phyloP scores from a whole-genome alignment of 2,329 filamentous ascomycete genomes.

The Cladosporium phlei region DNA sequence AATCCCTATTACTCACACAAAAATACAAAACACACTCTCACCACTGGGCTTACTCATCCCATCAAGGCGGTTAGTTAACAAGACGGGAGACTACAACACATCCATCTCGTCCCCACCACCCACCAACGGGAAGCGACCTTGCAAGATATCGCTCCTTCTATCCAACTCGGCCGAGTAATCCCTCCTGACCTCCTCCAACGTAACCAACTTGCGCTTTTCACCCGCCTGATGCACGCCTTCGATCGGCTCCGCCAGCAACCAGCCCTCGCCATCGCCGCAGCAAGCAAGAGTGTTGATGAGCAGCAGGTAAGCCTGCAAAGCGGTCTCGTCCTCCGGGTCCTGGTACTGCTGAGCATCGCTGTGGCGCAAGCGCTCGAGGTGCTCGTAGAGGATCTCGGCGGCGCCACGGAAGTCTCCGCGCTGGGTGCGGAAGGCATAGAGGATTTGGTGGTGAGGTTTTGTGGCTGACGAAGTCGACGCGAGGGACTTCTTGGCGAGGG shows the following conservation, averaged over 20 bases:
- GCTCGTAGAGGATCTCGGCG: constrained; percentile 53
- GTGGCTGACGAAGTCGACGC: constrained; percentile 43
- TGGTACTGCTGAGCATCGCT: constrained; percentile 18
- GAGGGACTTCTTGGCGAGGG: constrained; percentile 64
- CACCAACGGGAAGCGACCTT: constrained; percentile 79
- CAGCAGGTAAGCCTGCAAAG: constrained; percentile 74
- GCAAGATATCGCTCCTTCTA: constrained; percentile 78
- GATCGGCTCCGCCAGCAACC: constrained; percentile 59
- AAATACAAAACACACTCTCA: not conserved
- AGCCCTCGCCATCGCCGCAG: constrained; percentile 75
- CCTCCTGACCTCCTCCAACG: constrained; percentile 76
- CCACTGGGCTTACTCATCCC: too few species aligned
- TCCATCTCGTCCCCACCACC: constrained; percentile 36
- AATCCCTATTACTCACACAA: not conserved
- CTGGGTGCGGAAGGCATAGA: constrained; percentile 85
- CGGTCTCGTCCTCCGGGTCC: constrained; percentile 48
- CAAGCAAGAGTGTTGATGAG: constrained; percentile 91
- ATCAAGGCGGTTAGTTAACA: not conserved
- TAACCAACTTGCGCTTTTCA: constrained; percentile 70
- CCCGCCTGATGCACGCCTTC: constrained; percentile 35
- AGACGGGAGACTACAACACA: constrained; percentile 14
- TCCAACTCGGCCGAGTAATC: constrained; percentile 90
- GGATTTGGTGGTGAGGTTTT: constrained; percentile 76
- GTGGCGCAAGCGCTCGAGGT: constrained; percentile 46
- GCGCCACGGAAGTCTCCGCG: constrained; percentile 81